Evolutionary conservation across 1,284 basidiomycete genomes (phyloP), one percentile per base, ranked within the genome.

Genomic region (Leccinum solheimii): DNA sequence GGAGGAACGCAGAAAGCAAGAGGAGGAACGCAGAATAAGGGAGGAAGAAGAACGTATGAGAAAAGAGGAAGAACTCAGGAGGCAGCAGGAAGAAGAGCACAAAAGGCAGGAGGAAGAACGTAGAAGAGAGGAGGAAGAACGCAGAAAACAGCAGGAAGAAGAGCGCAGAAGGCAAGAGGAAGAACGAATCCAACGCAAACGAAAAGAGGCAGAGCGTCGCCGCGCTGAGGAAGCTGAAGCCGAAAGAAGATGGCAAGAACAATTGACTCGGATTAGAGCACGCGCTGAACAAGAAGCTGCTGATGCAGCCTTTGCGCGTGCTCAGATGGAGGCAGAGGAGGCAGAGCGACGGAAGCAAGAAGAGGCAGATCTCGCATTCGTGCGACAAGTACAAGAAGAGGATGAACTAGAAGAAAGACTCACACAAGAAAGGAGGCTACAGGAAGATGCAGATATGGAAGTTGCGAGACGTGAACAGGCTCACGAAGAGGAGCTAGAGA

Each of bases 401-500:
- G 65, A 58, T 8, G 72, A 73, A 38, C 65, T 56, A 58, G 70
- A 75, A 59, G 68, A 71, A 26, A 64, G 55, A 40, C 45, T 73
- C 11, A 59, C 59, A 4, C 63, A 49, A 53, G 66, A 67, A 61
- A 65, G 66, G 60, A 69, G 67, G 51, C 62, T 32, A 30, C 75
- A 76, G 48, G 74, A 72, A 61, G 75, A 72, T 40, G 64, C 74
- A 9, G 72, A 74, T 32, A 65, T 60, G 62, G 71, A 74, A 48
- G 74, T 74, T 9, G 72, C 72, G 19, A 75, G 58, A 49, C 70
- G 74, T 27, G 72, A 74, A 61, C 79, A 81, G 64, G 68, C 67
- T 48, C 73, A 74, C 61, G 79, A 81, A 64, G 78, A 77, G 61
- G 76, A 75, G 61, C 61, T 73, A 27, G 72, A 72, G 66, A 70